Conservation (phyloP, 2,329 filamentous ascomycete species). For the Metarhizium humberi region DNA sequence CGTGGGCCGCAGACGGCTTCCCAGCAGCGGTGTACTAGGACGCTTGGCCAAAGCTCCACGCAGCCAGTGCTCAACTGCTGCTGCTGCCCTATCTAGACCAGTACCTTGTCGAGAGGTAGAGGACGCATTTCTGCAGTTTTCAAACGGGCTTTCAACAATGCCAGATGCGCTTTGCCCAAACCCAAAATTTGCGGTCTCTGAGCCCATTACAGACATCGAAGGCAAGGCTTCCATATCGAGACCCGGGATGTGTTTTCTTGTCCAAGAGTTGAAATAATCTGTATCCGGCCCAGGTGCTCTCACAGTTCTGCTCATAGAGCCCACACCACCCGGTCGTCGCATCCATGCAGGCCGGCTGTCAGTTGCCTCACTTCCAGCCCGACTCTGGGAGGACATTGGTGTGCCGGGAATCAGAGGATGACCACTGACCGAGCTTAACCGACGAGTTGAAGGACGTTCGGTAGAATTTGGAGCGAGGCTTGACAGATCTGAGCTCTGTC, state of each 20-base stretch:
- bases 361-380: slow-evolving; percentile 26
- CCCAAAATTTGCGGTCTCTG: slow-evolving; percentile 49
- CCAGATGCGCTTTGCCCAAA: slow-evolving; percentile 32
- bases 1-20: slow-evolving; percentile 25
- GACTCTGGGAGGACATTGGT: slow-evolving; percentile 25
- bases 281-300: slow-evolving; percentile 71
- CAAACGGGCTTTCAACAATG: slow-evolving; percentile 43
- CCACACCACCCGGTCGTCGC: slow-evolving; percentile 78
- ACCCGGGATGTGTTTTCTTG: slow-evolving; percentile 73
- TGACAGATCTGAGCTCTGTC: slow-evolving; percentile 52
- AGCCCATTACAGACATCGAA: slow-evolving; percentile 55
- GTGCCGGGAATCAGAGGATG: slow-evolving; percentile 24
- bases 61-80: slow-evolving; percentile 84
- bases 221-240: slow-evolving; percentile 61
- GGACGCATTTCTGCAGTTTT: slow-evolving; percentile 34
- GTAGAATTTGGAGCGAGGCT: slow-evolving; percentile 31
- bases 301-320: slow-evolving; percentile 64
- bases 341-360: slow-evolving; percentile 51
- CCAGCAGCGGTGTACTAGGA: slow-evolving; percentile 40
- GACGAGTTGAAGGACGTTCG: slow-evolving; percentile 26
- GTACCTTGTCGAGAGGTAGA: slow-evolving; percentile 37
- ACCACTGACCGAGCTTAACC: slow-evolving; percentile 31
- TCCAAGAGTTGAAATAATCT: slow-evolving; percentile 76
- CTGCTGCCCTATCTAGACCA: slow-evolving; percentile 72
- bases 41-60: slow-evolving; percentile 66